These are phyloP conservation scores for Phaeodactylum tricornutum DNA, from an alignment of 108 stramenopile genomes.

Conservation along the genomic window DNA sequence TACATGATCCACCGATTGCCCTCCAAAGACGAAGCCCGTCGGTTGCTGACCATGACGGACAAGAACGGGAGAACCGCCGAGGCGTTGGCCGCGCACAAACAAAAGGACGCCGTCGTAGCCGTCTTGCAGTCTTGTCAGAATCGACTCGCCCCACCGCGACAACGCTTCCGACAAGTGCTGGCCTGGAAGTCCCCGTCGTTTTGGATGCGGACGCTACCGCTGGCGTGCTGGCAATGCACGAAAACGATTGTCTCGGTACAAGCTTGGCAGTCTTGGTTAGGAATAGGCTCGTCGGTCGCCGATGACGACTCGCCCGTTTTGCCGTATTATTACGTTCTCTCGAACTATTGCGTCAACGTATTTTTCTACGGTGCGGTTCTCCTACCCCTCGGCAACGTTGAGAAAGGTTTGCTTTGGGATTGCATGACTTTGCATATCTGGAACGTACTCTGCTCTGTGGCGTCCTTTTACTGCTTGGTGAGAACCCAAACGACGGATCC, in stretches of 20 bases:
- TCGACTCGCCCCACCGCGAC: too few species aligned
- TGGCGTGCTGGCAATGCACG: not conserved
- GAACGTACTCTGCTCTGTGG: conserved; percentile 27
- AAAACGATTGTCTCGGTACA: conserved; percentile 28
- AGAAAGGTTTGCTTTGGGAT: conserved; percentile 50
- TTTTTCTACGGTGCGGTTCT: conserved; percentile 43
- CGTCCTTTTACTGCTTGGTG: conserved; percentile 55
- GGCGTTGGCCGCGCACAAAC: conserved; percentile 73
- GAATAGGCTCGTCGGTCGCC: conserved; percentile 32
- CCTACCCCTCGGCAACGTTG: conserved; percentile 24
- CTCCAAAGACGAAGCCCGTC: conserved; percentile 9
- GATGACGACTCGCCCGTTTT: conserved; percentile 57
- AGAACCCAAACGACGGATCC: conserved; percentile 59
- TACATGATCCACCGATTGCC: conserved; percentile 48
- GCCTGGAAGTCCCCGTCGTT: not conserved
- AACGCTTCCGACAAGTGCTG: too few species aligned
- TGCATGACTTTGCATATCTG: conserved; percentile 34
- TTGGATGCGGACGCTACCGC: not conserved
- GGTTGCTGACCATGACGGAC: conserved; percentile 40
- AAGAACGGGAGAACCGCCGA: conserved; percentile 69
- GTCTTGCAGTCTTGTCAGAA: conserved; percentile 35
- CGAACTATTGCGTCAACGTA: conserved; percentile 27
- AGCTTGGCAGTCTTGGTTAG: conserved; percentile 69
- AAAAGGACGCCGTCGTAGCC: conserved; percentile 49
- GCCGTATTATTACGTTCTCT: conserved; percentile 64